Base-by-base conservation (phyloP, 148 eudicot species). In the Agrostemma githago region DNA sequence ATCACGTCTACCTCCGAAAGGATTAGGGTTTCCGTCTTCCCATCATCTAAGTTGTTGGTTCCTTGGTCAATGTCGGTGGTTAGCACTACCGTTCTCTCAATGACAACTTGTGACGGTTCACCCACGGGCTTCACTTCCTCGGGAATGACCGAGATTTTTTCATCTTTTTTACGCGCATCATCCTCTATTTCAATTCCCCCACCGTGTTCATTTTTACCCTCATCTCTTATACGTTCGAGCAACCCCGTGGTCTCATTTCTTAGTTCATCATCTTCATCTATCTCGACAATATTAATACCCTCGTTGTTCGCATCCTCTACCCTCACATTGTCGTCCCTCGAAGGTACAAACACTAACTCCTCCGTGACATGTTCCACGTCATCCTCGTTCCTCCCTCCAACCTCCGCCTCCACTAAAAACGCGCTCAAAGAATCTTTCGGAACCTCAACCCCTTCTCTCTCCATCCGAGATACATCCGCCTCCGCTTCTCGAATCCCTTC, bases 201-300 rank as follows among this genome's bases (percentile, higher is more conserved):
- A 0, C 68, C 74, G 20, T 48, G 53, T 57, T 56, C 66, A 59
- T 37, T 72, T 62, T 71, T 43, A 63, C 83, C 72, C 77, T 80
- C 84, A 43, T 82, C 75, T 79, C 77, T 74, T 58, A 85, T 51
- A 26, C 77, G 68, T 42, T 73, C 86, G 40, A 79, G 10, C 57
- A 79, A 39, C 56, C 76, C 81, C 3, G 77, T 68, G 8, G 83
- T 85, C 68, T 76, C 84, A 20, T 71, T 73, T 12, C 39, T 78
- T 43, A 78, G 39, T 68, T 81, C 79, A 12, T 81, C 79, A 12
- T 71, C 73, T 7, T 73, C 70, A 8, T 74, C 61, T 42, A 74
- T 15, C 17, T 68, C 72, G 74, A 77, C 63, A 38, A 72, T n/a
- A n/a, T n/a, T n/a, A n/a, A n/a, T 40, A 58, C 66, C 19, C 4